phyloP scores from a whole-genome alignment of 2,329 filamentous ascomycete species.

The Ilyonectria sp. region DNA sequence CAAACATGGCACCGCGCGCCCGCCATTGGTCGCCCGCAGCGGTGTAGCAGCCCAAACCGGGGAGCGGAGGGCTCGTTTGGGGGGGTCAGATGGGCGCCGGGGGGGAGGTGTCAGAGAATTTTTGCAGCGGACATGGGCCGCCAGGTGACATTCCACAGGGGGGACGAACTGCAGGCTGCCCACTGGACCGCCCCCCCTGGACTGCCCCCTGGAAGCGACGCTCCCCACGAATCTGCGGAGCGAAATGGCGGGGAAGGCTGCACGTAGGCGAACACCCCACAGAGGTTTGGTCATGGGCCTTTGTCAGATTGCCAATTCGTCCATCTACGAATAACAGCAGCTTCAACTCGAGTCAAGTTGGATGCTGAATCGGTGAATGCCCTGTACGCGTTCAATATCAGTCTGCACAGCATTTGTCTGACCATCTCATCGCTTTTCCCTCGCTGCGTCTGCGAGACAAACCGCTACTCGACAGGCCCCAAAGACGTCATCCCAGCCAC shows the following conservation, averaged over 20 bases:
- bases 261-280: conserved; percentile 21
- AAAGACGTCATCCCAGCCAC: neutral
- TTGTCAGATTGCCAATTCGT: conserved; percentile 31
- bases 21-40: neutral
- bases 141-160: neutral
- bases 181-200: neutral
- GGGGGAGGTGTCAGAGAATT: neutral
- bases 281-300: conserved; percentile 31
- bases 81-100: conserved; percentile 12
- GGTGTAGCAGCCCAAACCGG: conserved; percentile 16
- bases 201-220: neutral
- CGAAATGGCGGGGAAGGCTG: conserved; percentile 25
- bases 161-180: too few species aligned
- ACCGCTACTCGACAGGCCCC: neutral
- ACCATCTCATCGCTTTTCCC: neutral
- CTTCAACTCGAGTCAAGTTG: neutral
- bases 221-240: conserved; percentile 3
- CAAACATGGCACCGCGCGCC: neutral
- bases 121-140: neutral
- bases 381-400: neutral
- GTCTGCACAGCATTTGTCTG: neutral
- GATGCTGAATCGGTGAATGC: neutral
- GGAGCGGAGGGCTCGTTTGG: neutral
- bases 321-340: neutral
- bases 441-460: neutral